phyloP scores from a whole-genome alignment of 345 rosid genomes.

The Erysimum cheiranthoides region DNA sequence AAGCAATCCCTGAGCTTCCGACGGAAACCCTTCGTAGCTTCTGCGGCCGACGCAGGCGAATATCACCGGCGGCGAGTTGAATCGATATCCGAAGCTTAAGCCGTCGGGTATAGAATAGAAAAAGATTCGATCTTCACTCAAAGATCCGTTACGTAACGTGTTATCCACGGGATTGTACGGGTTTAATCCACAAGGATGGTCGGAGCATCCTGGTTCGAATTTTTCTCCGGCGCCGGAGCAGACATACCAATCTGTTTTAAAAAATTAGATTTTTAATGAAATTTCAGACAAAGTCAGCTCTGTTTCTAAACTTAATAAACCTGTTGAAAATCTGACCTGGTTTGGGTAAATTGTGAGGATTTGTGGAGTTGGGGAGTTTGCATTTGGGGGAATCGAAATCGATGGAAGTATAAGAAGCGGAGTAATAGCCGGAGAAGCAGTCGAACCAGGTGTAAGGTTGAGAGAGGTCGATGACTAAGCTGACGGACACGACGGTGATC shows the following conservation, averaged over 20 bases:
- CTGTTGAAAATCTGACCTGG: slow-evolving; percentile 30
- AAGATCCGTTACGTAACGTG: slow-evolving; percentile 15
- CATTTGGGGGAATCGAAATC: slow-evolving; percentile 45
- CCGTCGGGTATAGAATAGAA: slow-evolving; percentile 36
- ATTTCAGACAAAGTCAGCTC: neutral
- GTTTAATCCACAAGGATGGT: slow-evolving; percentile 33
- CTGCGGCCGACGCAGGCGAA: slow-evolving; percentile 32
- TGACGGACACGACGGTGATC: slow-evolving; percentile 4
- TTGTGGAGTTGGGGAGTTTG: neutral
- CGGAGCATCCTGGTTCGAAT: neutral
- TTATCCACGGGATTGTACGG: slow-evolving; percentile 41
- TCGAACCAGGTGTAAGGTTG: slow-evolving; percentile 52
- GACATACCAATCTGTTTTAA: neutral
- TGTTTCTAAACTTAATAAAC: neutral
- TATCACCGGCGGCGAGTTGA: slow-evolving; percentile 3
- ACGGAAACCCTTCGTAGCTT: neutral
- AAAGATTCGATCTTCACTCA: slow-evolving; percentile 44
- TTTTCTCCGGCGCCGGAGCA: slow-evolving; percentile 41
- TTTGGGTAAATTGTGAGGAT: slow-evolving; percentile 21
- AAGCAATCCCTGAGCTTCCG: slow-evolving; percentile 38
- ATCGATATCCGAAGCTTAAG: neutral
- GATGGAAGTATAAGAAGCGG: neutral
- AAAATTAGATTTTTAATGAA: neutral
- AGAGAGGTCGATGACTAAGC: slow-evolving; percentile 49
- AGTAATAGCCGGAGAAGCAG: slow-evolving; percentile 30